Evolutionary conservation across 73 alveolate genomes (phyloP), one percentile per base, ranked within the genome.

Genomic region (Tetrahymena thermophila): DNA sequence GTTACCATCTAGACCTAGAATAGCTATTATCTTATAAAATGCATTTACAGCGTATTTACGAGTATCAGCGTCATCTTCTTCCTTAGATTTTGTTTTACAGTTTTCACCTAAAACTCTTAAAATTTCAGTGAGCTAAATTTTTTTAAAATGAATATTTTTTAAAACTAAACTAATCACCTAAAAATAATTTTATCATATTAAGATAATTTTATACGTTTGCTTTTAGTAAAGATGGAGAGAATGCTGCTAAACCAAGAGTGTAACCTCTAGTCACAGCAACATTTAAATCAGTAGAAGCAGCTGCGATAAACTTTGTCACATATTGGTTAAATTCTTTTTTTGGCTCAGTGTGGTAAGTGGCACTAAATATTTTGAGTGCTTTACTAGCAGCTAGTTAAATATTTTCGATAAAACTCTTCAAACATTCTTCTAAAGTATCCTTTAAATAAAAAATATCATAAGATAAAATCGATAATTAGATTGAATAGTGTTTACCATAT

Each of bases 21-120:
- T 84, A 15, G 83, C 34, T 5, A 94, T 37, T 16, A 71, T 38
- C 84, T 94, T 40, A n/a, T 94, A 94, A 44, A 94, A 94, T 23
- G 96, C 93, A 44, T 85, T 94, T 35, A 94, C 93, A 3, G 96
- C 95, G 42, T 35, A 94, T 43, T 94, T 94, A 44, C 96, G 93
- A 17, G 96, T 94, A 28, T 94, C 96, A 25, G 96, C 95, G 85
- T 94, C 96, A 23, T 85, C 44, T 43, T 71, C 89, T 85, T 94
- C 96, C 96, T 85, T 85, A 57, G 93, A 35, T 94, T 94, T 94
- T 71, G 85, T 94, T 84, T 94, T n/a, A 85, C 94, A 34, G 84
- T 83, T 43, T 94, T 94, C 71, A 37, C 93, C 83, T 89, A 94
- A 21, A 94, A 42, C 43, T 89, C 96, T 34, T 44, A 37, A 6